phyloP scores from a whole-genome alignment of 441 rosid species.

The Gossypium gossypioides region DNA sequence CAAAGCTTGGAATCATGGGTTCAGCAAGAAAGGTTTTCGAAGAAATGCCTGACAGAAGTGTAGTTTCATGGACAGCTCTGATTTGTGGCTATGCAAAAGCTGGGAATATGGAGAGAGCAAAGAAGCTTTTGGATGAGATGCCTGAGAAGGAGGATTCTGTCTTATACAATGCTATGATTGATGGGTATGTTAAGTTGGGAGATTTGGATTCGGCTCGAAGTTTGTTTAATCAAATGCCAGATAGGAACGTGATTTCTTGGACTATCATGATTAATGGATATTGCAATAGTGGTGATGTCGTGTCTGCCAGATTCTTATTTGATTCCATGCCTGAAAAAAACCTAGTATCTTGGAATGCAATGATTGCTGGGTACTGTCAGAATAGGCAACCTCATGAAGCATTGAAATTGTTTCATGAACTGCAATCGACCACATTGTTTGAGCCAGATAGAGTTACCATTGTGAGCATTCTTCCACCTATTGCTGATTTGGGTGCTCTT shows the following conservation, averaged over 20 bases:
- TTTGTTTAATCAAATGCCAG: conserved; percentile 33
- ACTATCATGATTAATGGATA: conserved; percentile 47
- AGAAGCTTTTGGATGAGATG: conserved; percentile 41
- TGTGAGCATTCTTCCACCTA: conserved; percentile 43
- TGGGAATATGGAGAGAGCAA: conserved; percentile 37
- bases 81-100: conserved; percentile 47
- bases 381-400: conserved; percentile 43
- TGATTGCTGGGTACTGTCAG: conserved; percentile 45
- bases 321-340: conserved; percentile 48
- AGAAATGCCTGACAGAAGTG: conserved; percentile 37
- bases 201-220: conserved; percentile 35
- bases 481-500: conserved; percentile 47
- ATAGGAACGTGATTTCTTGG: conserved; percentile 43
- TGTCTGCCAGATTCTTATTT: conserved; percentile 31
- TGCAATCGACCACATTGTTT: conserved; percentile 30
- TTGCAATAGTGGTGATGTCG: conserved; percentile 29
- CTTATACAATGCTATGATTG: conserved; percentile 38
- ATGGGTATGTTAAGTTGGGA: conserved; percentile 42
- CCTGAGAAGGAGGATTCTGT: conserved; percentile 34
- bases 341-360: conserved; percentile 44
- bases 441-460: conserved; percentile 44
- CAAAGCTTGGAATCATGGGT: conserved; percentile 33
- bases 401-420: conserved; percentile 36
- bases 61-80: conserved; percentile 64
- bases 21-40: conserved; percentile 37